Evolutionary conservation across 352 stramenopile genomes (phyloP).

Genomic region (Aphanomyces astaci): DNA sequence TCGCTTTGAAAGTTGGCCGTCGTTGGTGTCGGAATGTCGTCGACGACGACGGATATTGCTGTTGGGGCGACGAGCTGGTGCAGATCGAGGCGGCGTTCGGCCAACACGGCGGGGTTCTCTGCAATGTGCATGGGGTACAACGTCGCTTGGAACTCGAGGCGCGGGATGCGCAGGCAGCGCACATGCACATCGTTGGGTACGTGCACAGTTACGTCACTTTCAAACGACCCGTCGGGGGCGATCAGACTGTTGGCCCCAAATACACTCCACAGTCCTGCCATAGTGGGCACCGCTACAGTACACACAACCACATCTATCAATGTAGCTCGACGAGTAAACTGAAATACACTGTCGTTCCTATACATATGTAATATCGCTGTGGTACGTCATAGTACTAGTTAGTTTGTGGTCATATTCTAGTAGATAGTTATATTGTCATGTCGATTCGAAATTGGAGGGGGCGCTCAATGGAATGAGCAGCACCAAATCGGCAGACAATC

Average conservation of each 20-base stretch:
- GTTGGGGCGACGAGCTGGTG: no score
- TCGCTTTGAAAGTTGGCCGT: slow-evolving; percentile 6
- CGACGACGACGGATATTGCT: background rate
- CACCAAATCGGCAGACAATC: no score
- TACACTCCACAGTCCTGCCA: slow-evolving; percentile 9
- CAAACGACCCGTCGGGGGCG: background rate
- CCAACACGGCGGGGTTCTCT: background rate
- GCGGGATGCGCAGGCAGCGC: slow-evolving; percentile 7
- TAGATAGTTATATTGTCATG: no score
- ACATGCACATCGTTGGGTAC: slow-evolving; percentile 1
- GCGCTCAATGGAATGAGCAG: no score
- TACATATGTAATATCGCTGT: background rate
- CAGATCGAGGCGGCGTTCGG: slow-evolving; percentile 10
- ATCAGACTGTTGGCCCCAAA: background rate
- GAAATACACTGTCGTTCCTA: background rate
- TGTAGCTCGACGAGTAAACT: background rate
- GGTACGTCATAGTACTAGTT: background rate
- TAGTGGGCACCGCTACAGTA: background rate
- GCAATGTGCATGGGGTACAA: slow-evolving; percentile 20
- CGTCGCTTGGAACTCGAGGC: slow-evolving; percentile 19
- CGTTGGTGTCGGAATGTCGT: background rate
- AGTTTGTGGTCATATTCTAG: no score
- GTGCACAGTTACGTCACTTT: slow-evolving; percentile 20
- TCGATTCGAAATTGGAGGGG: no score
- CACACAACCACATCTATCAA: background rate